Evolutionary conservation across 2,329 filamentous ascomycete genomes (phyloP), one percentile per base, ranked within the genome.

Genomic region (Rhytidhysteron rufulum): DNA sequence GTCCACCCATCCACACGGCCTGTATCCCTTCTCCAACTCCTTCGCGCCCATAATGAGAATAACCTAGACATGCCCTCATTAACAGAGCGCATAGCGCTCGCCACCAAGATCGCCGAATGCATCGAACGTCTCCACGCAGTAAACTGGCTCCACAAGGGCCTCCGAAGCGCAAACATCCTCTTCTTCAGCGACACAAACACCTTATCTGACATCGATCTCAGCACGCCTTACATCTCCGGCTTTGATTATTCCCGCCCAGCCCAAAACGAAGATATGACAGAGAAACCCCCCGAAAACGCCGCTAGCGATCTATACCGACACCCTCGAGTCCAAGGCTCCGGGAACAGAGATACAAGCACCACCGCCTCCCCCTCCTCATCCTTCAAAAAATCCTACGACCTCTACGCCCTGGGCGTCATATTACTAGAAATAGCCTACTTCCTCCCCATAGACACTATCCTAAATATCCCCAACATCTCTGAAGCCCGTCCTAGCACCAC

Each of bases 191-290:
- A 43, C 39, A 45, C 17, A 16, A 7, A 13, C 7, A 40, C 41
- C 9, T 22, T 43, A 3, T 34, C 34, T 3, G 47, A 49, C 6
- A 58, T 72, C 31, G 61, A 71, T 42, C 69, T 67, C 40, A 46
- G 49, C 8, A 56, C 62, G 22, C 74, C 73, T 0, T 71, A 66
- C 43, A 60, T 79, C 29, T 73, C 70, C 1, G 75, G 76, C 24
- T 79, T 79, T 55, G 76, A 79, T 44, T 78, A 75, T 48, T 70
- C 72, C 2, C 69, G 76, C 3, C 77, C 75, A 1, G 73, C 71
- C 2, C 62, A 63, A 3, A 65, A 65, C 5, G 71, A 75, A 35
- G 75, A 78, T 44, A 63, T 72, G 61, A 77, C 75, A 0, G 73
- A 78, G 42, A 66, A 68, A 2, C 71, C 71, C 0, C 63, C 66